A percentile compares a stretch with the other conserved stretches of the same genome.
phyloP scores from a whole-genome alignment of 495 filamentous ascomycete species.

The Neurospora tetraspora region DNA sequence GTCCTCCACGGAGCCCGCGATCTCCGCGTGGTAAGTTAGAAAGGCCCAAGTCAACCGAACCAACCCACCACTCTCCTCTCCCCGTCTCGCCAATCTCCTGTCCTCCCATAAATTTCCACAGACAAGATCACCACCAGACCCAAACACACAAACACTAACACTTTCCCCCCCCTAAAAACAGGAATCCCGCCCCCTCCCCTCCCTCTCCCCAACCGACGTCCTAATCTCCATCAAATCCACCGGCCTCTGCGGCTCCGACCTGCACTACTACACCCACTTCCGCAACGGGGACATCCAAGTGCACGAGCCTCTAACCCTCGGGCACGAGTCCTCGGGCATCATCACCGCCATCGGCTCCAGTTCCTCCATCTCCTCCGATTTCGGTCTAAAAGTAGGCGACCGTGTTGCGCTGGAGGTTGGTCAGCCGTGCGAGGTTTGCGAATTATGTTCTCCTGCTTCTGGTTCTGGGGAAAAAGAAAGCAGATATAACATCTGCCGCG shows the following conservation, averaged over 20 bases:
- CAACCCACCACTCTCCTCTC: background rate
- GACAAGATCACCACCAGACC: background rate
- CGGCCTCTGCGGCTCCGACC: constrained; percentile 59
- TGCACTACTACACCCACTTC: constrained; percentile 60
- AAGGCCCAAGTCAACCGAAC: too few relatives aligned
- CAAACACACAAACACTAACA: background rate
- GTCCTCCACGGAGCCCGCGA: constrained; percentile 62
- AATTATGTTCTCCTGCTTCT: constrained; percentile 37
- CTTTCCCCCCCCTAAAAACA: constrained; percentile 5
- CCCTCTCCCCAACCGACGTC: constrained; percentile 40
- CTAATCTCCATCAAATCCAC: constrained; percentile 49
- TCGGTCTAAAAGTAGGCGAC: constrained; percentile 46
- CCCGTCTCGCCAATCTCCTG: background rate
- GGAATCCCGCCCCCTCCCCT: constrained; percentile 36
- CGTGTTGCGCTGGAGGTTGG: constrained; percentile 76
- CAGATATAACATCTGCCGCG: constrained; percentile 79
- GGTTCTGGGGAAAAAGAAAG: constrained; percentile 26
- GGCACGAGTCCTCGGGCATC: constrained; percentile 51
- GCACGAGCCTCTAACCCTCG: constrained; percentile 51
- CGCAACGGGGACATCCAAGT: constrained; percentile 58
- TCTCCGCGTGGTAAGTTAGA: constrained; percentile 47
- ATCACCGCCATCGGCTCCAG: constrained; percentile 43
- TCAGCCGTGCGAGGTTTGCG: constrained; percentile 64
- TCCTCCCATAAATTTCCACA: background rate
- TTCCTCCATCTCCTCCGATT: constrained; percentile 21